A percentile compares a stretch with the other conserved stretches of the same genome.
Conservation (phyloP, 1,139 yeast genomes). For the Suhomyces anneliseae region DNA sequence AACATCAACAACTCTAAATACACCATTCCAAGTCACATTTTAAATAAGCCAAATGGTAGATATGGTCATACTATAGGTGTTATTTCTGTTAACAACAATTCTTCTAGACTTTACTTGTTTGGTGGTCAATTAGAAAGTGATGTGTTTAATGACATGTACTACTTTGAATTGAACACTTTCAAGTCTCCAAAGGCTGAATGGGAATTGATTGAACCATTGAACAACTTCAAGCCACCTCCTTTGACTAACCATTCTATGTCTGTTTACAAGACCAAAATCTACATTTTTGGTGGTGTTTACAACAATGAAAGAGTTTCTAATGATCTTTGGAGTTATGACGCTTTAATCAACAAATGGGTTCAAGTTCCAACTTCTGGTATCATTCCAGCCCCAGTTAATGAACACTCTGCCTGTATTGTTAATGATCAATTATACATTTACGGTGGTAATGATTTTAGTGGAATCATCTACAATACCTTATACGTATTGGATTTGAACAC, state of each 20-base stretch:
- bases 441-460: constrained; percentile 87
- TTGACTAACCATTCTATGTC: constrained; percentile 91
- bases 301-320: constrained; percentile 74
- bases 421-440: constrained; percentile 79
- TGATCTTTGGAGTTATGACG: constrained; percentile 84
- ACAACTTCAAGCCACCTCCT: constrained; percentile 74
- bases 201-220: constrained; percentile 65
- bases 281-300: constrained; percentile 89
- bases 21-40: constrained; percentile 83
- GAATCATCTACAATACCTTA: constrained; percentile 66
- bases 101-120: constrained; percentile 77
- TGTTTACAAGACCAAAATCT: constrained; percentile 74
- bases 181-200: constrained; percentile 81
- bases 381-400: constrained; percentile 84
- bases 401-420: constrained; percentile 82
- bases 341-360: constrained; percentile 66
- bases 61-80: constrained; percentile 83
- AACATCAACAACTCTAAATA: constrained; percentile 88
- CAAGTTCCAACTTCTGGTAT: constrained; percentile 53
- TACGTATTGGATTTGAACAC: constrained; percentile 77
- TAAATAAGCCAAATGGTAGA: constrained; percentile 85
- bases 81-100: constrained; percentile 61
- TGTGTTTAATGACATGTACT: constrained; percentile 81
- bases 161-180: constrained; percentile 86
- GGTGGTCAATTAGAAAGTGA: constrained; percentile 95